These are phyloP conservation scores for Hypsizygus marmoreus DNA, from an alignment of 768 basidiomycete genomes.

Conservation along the genomic window DNA sequence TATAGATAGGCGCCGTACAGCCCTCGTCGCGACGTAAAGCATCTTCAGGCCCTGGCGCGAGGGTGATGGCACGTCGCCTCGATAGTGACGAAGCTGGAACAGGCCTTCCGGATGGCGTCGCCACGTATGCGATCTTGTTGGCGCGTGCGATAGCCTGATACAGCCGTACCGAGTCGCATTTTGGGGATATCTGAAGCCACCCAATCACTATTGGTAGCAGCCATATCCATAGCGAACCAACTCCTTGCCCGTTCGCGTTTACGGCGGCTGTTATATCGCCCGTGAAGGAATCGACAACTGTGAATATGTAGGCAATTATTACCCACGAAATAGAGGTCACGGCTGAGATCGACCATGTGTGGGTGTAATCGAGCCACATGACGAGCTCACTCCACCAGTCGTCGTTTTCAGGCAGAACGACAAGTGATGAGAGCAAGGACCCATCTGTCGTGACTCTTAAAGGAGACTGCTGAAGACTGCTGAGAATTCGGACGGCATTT, in stretches of 20 bases:
- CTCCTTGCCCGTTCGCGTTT: conserved; percentile 38
- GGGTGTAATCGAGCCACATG: conserved; percentile 33
- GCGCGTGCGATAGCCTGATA: conserved; percentile 28
- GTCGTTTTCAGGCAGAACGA: conserved; percentile 44
- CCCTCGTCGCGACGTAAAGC: conserved; percentile 20
- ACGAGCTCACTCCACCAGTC: conserved; percentile 40
- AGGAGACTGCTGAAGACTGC: conserved; percentile 44
- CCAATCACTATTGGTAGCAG: conserved; percentile 43
- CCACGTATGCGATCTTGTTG: conserved; percentile 31
- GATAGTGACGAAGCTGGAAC: conserved; percentile 12
- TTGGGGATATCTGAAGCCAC: conserved; percentile 45
- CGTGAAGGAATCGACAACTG: conserved; percentile 36
- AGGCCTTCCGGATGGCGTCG: conserved; percentile 8
- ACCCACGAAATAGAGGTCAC: conserved; percentile 45
- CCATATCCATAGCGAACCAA: conserved; percentile 48
- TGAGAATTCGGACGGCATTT: conserved; percentile 35
- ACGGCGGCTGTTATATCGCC: conserved; percentile 21
- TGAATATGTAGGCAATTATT: conserved; percentile 42
- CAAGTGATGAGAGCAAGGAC: conserved; percentile 38
- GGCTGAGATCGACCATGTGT: conserved; percentile 40
- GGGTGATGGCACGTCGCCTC: conserved; percentile 18
- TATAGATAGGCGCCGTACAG: conserved; percentile 29
- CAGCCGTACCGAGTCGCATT: conserved; percentile 37
- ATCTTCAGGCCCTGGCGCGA: conserved; percentile 12
- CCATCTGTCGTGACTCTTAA: conserved; percentile 29